These are phyloP conservation scores for Zoysia pacifica DNA, from an alignment of 176 grass and related monocot genomes.

Conservation along the genomic window DNA sequence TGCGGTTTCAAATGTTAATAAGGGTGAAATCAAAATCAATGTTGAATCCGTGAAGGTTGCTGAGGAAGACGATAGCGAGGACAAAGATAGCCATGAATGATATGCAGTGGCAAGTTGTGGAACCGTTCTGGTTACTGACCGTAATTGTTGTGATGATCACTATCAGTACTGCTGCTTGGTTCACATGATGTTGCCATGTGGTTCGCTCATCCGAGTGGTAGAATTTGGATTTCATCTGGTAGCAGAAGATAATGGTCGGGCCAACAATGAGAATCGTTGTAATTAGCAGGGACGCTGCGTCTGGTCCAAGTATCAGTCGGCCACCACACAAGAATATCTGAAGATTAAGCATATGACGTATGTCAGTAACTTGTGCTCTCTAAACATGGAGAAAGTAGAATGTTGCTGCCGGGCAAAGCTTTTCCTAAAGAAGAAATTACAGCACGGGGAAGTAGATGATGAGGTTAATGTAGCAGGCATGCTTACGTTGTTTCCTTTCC, in stretches of 20 bases:
- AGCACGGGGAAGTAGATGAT: not conserved
- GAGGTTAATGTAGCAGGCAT: not conserved
- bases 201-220: not conserved
- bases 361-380: not conserved
- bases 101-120: not conserved
- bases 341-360: conserved; percentile 8
- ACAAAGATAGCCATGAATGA: not conserved
- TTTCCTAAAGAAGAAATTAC: not conserved
- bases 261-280: conserved; percentile 43
- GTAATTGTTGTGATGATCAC: conserved; percentile 39
- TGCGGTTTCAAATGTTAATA: not conserved
- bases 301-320: conserved; percentile 55
- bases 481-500: conserved; percentile 72
- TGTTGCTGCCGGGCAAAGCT: not conserved
- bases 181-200: conserved; percentile 1
- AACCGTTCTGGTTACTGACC: conserved; percentile 20
- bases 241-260: conserved; percentile 51
- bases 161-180: conserved; percentile 25
- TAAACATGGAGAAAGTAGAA: not conserved
- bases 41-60: not conserved
- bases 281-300: conserved; percentile 54
- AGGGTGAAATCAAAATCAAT: not conserved
- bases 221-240: conserved; percentile 45
- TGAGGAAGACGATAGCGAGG: not conserved
- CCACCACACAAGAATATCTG: conserved; percentile 69